Base-by-base conservation (phyloP, 306 rosid species). In the Phaseolus lunatus region DNA sequence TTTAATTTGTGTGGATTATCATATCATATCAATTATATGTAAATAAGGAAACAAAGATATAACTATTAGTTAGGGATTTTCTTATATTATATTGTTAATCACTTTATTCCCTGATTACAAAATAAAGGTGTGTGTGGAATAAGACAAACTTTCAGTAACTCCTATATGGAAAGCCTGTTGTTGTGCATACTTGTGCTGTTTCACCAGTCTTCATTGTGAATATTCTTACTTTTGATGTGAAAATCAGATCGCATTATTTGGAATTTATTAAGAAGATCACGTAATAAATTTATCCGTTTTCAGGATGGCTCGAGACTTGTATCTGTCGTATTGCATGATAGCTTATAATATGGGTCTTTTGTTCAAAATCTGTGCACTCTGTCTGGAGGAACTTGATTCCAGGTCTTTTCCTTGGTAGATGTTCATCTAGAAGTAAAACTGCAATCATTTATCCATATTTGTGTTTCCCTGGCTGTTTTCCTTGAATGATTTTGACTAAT, bases 371-470 rank as follows among this genome's bases (percentile, higher is more conserved):
- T 67, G 72, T 66, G 80, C 69, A 31, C 19, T 70, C 52, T 53
- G 68, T 80, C 72, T 56, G 44, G 67, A 70, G 66, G 66, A 73
- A 72, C 63, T 35, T 71, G 76, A 80, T 72, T 76, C 43, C 43
- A 58, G 75, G 66, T 71, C 73, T 77, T 76, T 24, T 29, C 56
- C 50, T 53, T 57, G 63, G 37, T 8, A 73, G 66, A 57, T 77
- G 65, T 72, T 67, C 33, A 72, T 84, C 13, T 49, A 59, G 41
- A 64, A 58, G 35, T 16, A 65, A 65, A 70, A 12, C 58, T 47
- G 56, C 57, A 53, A 27, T 45, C 49, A 24, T 50, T 67, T 70
- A 56, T 76, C 76, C 41, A 58, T 47, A 44, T 58, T 53, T 22
- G 49, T 70, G 73, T 63, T 53, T 65, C 26, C 62, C 24, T 67